Percentiles rank a stretch among this genome's conserved stretches.
phyloP scores from a whole-genome alignment of 1,284 basidiomycete genomes.

The Cystobasidium sp. region DNA sequence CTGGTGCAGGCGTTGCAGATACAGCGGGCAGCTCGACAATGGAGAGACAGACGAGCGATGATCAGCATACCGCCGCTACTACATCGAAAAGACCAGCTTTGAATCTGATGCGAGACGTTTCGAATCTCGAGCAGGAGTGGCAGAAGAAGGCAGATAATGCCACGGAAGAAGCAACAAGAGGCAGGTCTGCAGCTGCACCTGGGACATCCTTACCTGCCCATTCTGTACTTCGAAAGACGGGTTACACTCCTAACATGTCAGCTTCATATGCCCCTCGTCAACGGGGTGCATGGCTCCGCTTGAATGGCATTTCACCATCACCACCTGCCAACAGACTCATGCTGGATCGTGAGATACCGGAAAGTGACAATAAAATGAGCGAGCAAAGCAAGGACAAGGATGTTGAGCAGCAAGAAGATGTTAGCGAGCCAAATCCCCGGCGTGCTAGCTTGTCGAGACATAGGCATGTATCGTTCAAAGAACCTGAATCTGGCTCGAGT shows the following conservation, averaged over 20 bases:
- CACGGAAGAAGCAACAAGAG: not conserved
- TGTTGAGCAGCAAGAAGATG: not conserved
- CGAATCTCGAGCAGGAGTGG: constrained; percentile 17
- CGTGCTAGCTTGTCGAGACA: constrained; percentile 5
- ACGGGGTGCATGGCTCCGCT: constrained; percentile 22
- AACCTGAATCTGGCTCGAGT: constrained; percentile 23
- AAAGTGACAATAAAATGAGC: not conserved
- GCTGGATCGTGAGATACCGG: not conserved
- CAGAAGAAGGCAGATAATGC: constrained; percentile 4
- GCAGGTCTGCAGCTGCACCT: not conserved
- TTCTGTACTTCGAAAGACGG: constrained; percentile 7
- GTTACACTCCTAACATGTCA: not conserved
- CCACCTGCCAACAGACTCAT: constrained; percentile 16
- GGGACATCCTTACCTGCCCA: not conserved
- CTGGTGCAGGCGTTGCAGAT: not conserved
- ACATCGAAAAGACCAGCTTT: constrained; percentile 23
- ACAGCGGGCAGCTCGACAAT: not conserved
- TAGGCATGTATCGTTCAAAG: constrained; percentile 39
- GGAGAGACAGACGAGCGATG: not conserved
- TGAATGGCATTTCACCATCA: constrained; percentile 32
- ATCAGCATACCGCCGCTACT: constrained; percentile 1
- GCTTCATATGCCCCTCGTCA: constrained; percentile 16
- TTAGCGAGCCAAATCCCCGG: not conserved
- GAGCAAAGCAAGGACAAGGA: not conserved
- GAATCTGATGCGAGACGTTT: constrained; percentile 30